Base-by-base conservation (phyloP, 2,329 filamentous ascomycete genomes). In the Hypoxylon sp. region DNA sequence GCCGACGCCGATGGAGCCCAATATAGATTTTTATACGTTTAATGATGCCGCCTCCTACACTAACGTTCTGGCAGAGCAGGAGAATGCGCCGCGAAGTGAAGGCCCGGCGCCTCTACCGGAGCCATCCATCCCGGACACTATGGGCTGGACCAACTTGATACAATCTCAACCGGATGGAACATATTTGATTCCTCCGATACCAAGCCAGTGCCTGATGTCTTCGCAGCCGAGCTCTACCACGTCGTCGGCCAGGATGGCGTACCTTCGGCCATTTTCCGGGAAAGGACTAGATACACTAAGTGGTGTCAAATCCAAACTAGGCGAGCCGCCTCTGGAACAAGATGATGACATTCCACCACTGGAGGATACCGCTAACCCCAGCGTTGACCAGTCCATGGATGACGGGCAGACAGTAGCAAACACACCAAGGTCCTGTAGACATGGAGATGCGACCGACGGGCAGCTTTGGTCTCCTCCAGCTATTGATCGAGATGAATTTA, bases 111-210 rank as follows among this genome's bases (percentile, higher is more conserved):
- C 75, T 15, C 67, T 65, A 11, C 73, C 73, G 10, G 77, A 79
- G n/a, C 75, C 75, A 32, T 82, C 82, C 3, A 76, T 88, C 62
- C 85, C 85, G 15, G 86, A 88, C 76, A 87, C 85, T 4, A 73
- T 86, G 65, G 79, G 78, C 70, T 87, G 84, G 84, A 77, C 75
- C 22, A 79, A 81, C 19, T 71, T 79, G 20, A 65, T 79, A 46
- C 79, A 79, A 61, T 80, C 81, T 6, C 78, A 79, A 20, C 70
- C 76, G 15, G 75, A 75, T 32, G 75, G 71, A 57, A 54, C 52
- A 47, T 71, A 68, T 39, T 67, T 75, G 4, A 71, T 83, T 46
- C 81, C 82, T 5, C 81, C 82, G 3, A 81, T 83, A 46, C 82
- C 83, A 30, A 77, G 82, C 15, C 83, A 85, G 68, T 85, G 80